Conservation (phyloP, 2,329 filamentous ascomycete genomes). For the Parafenestella ontariensis region DNA sequence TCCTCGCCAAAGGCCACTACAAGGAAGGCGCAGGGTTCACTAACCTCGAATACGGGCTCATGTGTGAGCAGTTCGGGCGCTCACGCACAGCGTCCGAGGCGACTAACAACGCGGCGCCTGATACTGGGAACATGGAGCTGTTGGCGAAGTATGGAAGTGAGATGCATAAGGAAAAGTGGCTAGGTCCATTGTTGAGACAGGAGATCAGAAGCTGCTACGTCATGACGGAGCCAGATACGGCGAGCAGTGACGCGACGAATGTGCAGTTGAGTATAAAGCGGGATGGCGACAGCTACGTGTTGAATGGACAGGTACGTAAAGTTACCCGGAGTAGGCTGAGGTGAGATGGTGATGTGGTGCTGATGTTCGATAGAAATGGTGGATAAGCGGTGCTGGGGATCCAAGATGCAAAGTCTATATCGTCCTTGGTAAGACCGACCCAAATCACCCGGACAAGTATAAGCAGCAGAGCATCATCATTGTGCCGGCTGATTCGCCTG, state of each 20-base stretch:
- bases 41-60: conserved; percentile 95
- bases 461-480: conserved; percentile 89
- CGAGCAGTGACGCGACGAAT: conserved; percentile 88
- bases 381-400: conserved; percentile 93
- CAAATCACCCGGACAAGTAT: conserved; percentile 76
- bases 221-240: conserved; percentile 88
- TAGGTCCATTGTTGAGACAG: conserved; percentile 79
- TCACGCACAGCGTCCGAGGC: conserved; percentile 72
- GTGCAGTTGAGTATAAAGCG: conserved; percentile 80
- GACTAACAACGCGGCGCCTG: conserved; percentile 85
- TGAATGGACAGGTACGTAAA: conserved; percentile 77
- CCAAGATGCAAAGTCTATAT: conserved; percentile 89
- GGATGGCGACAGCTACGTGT: conserved; percentile 84
- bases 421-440: conserved; percentile 90
- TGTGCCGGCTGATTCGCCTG: conserved; percentile 78
- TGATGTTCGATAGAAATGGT: conserved; percentile 88
- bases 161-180: conserved; percentile 81
- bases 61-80: conserved; percentile 92
- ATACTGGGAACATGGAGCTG: conserved; percentile 94
- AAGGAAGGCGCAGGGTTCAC: conserved; percentile 89
- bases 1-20: conserved; percentile 91
- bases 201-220: conserved; percentile 85
- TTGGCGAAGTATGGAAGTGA: conserved; percentile 87
- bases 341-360: neutral
- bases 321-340: neutral